Base-by-base conservation (phyloP, 2,329 filamentous ascomycete genomes). In the Fusarium burgessii region DNA sequence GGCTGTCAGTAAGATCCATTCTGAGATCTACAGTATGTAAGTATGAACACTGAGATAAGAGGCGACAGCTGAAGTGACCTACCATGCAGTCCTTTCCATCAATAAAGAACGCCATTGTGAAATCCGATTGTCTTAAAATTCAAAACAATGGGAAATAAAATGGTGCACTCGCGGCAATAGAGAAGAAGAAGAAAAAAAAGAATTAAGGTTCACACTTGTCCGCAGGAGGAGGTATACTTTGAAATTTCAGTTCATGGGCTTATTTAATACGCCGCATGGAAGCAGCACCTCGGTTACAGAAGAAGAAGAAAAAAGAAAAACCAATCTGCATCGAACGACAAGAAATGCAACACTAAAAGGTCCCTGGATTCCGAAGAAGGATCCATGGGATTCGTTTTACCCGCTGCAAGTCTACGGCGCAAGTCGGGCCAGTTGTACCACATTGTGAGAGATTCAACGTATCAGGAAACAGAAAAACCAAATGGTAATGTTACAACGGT, bases 1-100 rank as follows among this genome's bases (percentile, higher is more conserved):
- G 1, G 65, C 58, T 9, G 70, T 62, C 29, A 80, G 61, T 23
- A 79, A 57, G 58, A 80, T 80, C 77, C 77, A 78, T 79, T 79
- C 78, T 27, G 77, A 79, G 63, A 79, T 74, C 77, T 77, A 40
- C 25, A 4, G 42, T 1, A 6, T 14, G 52, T 74, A 18, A 74
- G 61, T 6, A 58, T 25, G 5, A 14, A 4, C 1, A 12, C 20
- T 5, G 1, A 15, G 9, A 7, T 6, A 0, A 12, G 2, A 4
- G 9, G 1, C 0, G 9, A 36, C 5, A 25, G 7, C 1, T 3
- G 0, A 5, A 29, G 8, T 13, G 9, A 23, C 68, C 49, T 52
- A 74, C 72, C 72, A 74, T 74, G 10, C 69, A 73, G 29, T 74
- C 72, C 49, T 74, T 73, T 25, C 72, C 72, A 11, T 74, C 72